phyloP scores from a whole-genome alignment of 495 filamentous ascomycete genomes.

The Terfezia boudieri region DNA sequence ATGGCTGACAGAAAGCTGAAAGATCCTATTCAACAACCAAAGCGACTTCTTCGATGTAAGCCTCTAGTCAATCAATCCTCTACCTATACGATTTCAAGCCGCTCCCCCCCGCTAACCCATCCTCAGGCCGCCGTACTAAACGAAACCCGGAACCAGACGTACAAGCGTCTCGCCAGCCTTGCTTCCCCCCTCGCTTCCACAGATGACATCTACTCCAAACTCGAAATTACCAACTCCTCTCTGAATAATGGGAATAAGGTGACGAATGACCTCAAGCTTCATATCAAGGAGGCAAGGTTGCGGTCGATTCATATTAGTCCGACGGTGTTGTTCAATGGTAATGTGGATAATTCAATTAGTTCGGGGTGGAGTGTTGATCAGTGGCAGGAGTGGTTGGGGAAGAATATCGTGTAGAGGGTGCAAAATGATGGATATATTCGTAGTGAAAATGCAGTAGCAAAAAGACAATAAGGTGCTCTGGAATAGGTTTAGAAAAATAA shows the following conservation, averaged over 20 bases:
- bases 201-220: not conserved
- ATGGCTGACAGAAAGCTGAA: not conserved
- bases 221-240: not conserved
- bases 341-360: constrained; percentile 54
- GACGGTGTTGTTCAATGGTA: constrained; percentile 70
- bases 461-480: too few species aligned
- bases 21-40: constrained; percentile 46
- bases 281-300: constrained; percentile 59
- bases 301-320: constrained; percentile 73
- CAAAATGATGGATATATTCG: too few species aligned
- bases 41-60: constrained; percentile 52
- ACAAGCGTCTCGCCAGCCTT: constrained; percentile 41
- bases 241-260: constrained; percentile 50
- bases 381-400: constrained; percentile 33
- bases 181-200: not conserved
- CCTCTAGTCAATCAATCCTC: not conserved
- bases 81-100: not conserved
- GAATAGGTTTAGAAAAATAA: too few species aligned
- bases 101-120: not conserved
- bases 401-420: not conserved
- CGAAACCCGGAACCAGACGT: constrained; percentile 69
- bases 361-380: constrained; percentile 54
- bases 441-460: too few species aligned
- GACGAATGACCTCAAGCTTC: constrained; percentile 51
- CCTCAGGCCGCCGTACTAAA: constrained; percentile 35